phyloP scores from a whole-genome alignment of 352 stramenopile species.

The Phytophthora pisi region DNA sequence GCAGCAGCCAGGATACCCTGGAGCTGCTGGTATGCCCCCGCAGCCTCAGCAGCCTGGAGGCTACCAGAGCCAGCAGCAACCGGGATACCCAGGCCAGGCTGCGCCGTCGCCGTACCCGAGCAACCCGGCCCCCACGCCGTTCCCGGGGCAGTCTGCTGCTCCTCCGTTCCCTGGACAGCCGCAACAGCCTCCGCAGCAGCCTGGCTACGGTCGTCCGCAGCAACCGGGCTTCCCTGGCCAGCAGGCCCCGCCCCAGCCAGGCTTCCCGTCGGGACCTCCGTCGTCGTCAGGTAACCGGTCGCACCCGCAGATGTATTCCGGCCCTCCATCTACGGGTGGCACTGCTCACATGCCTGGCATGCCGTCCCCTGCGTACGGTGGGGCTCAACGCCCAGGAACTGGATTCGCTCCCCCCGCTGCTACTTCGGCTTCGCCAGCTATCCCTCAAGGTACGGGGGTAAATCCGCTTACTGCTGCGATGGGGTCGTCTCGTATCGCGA shows the following conservation, averaged over 20 bases:
- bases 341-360: conserved; percentile 32
- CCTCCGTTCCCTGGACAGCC: conserved; percentile 47
- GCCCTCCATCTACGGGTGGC: conserved; percentile 40
- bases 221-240: conserved; percentile 44
- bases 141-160: conserved; percentile 40
- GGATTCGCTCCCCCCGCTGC: conserved; percentile 44
- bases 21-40: conserved; percentile 31
- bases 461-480: conserved; percentile 68
- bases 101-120: conserved; percentile 37
- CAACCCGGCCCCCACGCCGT: conserved; percentile 33
- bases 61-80: conserved; percentile 47
- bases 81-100: conserved; percentile 38
- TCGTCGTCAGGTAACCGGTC: conserved; percentile 43
- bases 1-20: conserved; percentile 42
- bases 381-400: conserved; percentile 37
- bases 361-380: conserved; percentile 37
- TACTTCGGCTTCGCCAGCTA: conserved; percentile 35
- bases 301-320: conserved; percentile 45
- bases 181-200: conserved; percentile 33
- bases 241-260: conserved; percentile 30
- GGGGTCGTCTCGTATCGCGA: conserved; percentile 78
- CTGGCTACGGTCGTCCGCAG: conserved; percentile 46
- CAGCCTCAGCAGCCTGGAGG: conserved; percentile 40
- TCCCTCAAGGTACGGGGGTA: conserved; percentile 71
- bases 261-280: conserved; percentile 57